Base-by-base conservation (phyloP, 108 stramenopile genomes). In the Epipyxis sp. region DNA sequence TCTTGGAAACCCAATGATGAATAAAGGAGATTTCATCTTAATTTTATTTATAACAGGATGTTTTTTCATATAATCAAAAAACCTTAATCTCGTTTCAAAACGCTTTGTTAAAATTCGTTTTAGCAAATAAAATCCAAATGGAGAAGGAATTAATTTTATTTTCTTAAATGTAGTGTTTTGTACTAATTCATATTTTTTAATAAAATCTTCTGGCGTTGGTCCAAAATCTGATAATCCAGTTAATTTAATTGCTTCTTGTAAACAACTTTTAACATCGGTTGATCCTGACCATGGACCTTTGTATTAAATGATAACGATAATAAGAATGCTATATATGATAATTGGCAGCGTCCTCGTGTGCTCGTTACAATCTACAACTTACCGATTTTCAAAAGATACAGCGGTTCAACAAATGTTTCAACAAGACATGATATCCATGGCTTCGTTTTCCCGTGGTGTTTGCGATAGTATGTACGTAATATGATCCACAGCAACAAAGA, bases 1-100 rank as follows among this genome's bases (percentile, higher is more conserved):
- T 0, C 82, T 41, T 0, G 82, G 76, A 1, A 83, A 77, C 25
- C 82, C 82, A 0, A 79, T 69, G 10, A 83, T 78, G 69, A 83
- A 79, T 44, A 83, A 1, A n/a, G 82, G 82, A 2, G 61, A 42
- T 44, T 71, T 71, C 10, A 71, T n/a, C n/a, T 77, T 43, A 59
- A 77, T 54, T 25, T 39, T 62, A 32, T 59, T 27, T 43, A 74
- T 74, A 74, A 10, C 6, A 27, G 71, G 71, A 37, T 74, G 71
- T n/a, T 74, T 6, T 37, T 74, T 74, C 3, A 74, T 29, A 57
- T 54, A 74, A 25, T 74, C 71, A 37, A 74, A 10, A 32, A 74
- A 39, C 10, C 25, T 13, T 34, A 74, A 37, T 6, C 35, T 3
- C 27, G 16, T 32, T 42, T 34, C 34, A 37, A 74, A 27, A 6